A percentile compares a stretch with the other conserved stretches of the same genome.
Evolutionary conservation across 208 protist species (phyloP).

Genomic region (Porcisia hertigi): DNA sequence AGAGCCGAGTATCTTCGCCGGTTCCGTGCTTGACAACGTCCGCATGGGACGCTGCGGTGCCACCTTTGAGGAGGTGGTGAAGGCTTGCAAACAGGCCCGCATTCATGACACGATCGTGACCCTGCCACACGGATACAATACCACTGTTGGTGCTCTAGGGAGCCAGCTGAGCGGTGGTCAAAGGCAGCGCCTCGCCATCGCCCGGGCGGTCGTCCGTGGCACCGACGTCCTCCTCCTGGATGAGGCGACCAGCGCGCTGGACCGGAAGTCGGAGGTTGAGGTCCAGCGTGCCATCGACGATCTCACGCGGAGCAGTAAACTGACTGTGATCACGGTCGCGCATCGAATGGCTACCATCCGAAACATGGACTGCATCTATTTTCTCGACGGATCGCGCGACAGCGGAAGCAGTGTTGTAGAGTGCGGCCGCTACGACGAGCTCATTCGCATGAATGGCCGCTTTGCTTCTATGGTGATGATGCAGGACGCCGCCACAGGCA

Average conservation of each 20-base stretch:
- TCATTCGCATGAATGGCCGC: constrained; percentile 54
- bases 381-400: constrained; percentile 48
- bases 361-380: constrained; percentile 89
- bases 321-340: constrained; percentile 88
- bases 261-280: constrained; percentile 86
- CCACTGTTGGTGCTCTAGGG: constrained; percentile 78
- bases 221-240: constrained; percentile 87
- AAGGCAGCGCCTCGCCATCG: constrained; percentile 92
- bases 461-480: constrained; percentile 75
- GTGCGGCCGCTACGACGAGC: constrained; percentile 64
- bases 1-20: constrained; percentile 79
- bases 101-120: constrained; percentile 87
- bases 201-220: constrained; percentile 73
- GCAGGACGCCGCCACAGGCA: constrained; percentile 41
- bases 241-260: constrained; percentile 91
- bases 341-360: constrained; percentile 90
- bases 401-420: constrained; percentile 61
- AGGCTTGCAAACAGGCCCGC: constrained; percentile 65
- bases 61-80: constrained; percentile 72
- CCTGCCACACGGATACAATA: constrained; percentile 86
- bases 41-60: constrained; percentile 61
- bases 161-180: constrained; percentile 86
- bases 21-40: constrained; percentile 74
- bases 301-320: constrained; percentile 58
- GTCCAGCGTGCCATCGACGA: constrained; percentile 77